Evolutionary conservation across 169 alveolate genomes (phyloP), one percentile per base, ranked within the genome.

Genomic region (Cryptosporidium parvum): DNA sequence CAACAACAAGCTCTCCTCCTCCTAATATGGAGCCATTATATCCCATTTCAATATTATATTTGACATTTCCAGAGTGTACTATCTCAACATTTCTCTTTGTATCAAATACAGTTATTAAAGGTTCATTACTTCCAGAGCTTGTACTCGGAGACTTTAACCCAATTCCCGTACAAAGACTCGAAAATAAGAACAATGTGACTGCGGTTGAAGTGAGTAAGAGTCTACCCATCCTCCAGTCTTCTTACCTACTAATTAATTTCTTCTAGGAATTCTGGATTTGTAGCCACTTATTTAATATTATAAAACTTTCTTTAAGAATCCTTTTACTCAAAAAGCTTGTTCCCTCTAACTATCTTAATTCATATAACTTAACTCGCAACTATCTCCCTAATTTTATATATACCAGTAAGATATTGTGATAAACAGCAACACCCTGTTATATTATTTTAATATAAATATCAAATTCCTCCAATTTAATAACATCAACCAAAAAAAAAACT

Each of bases 1-100:
- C 86, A 7, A 73, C 71, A 26, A 73, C 86, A 6, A 73, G 31
- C 56, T 73, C 86, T 14, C 72, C 72, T n/a, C 72, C 86, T 29
- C 37, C 58, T 1, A 26, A 16, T 33, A 73, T 16, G 1, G 70
- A 33, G 6, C 53, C 52, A 53, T 70, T 44, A 56, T 51, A 73
- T 10, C 71, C 86, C 7, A 10, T 7, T 0, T 37, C 29, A 6
- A 73, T 18, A 16, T 8, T 9, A 0, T 73, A 37, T 29, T 73
- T 59, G 10, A 14, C 23, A 33, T 37, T 26, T 14, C 44, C 51
- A 2, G 70, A 23, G 9, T 73, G 70, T 0, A 37, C 26, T 37
- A 73, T n/a, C 9, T 73, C 86, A 33, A 73, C n/a, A 21, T 1
- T 39, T 73, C 65, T 37, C 18, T 44, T 58, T 4, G n/a, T 21